A percentile compares a stretch with the other conserved stretches of the same genome.
Conservation (phyloP, 371 early-diverging fungal species). For the Fennellomyces sp. region DNA sequence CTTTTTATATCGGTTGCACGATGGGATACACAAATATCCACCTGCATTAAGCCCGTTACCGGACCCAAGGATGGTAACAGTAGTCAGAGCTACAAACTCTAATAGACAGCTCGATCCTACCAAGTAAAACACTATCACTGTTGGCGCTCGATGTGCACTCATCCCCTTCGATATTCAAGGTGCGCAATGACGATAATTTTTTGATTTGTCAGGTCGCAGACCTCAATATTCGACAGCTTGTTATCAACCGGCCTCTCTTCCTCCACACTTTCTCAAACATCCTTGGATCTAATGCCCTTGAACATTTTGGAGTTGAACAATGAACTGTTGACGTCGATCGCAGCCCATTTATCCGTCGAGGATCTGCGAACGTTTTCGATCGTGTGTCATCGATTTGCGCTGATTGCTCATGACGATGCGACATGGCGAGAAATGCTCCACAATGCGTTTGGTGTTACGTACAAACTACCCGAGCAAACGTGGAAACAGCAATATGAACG, state of each 20-base stretch:
- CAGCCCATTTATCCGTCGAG: slow-evolving; percentile 33
- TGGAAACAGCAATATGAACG: slow-evolving; percentile 46
- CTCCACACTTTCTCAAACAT: background rate
- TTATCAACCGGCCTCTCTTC: background rate
- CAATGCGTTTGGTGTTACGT: slow-evolving; percentile 41
- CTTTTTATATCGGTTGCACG: no score
- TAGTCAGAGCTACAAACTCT: no score
- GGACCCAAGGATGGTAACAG: no score
- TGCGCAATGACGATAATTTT: no score
- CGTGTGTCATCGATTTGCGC: slow-evolving; percentile 33
- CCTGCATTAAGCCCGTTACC: no score
- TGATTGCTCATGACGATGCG: slow-evolving; percentile 36
- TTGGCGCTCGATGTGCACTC: no score
- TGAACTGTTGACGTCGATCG: slow-evolving; percentile 40
- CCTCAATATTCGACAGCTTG: background rate
- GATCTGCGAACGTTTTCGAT: slow-evolving; percentile 27
- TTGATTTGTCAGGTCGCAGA: slow-evolving; percentile 3
- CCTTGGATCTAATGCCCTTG: background rate
- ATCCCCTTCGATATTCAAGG: no score
- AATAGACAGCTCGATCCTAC: no score
- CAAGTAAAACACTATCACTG: no score
- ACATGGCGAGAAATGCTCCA: slow-evolving; percentile 45
- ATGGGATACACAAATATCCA: no score
- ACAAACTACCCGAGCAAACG: slow-evolving; percentile 36
- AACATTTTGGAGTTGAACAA: slow-evolving; percentile 26